Conservation (phyloP, 1,139 yeast genomes). For the Fermentozyma sake region DNA sequence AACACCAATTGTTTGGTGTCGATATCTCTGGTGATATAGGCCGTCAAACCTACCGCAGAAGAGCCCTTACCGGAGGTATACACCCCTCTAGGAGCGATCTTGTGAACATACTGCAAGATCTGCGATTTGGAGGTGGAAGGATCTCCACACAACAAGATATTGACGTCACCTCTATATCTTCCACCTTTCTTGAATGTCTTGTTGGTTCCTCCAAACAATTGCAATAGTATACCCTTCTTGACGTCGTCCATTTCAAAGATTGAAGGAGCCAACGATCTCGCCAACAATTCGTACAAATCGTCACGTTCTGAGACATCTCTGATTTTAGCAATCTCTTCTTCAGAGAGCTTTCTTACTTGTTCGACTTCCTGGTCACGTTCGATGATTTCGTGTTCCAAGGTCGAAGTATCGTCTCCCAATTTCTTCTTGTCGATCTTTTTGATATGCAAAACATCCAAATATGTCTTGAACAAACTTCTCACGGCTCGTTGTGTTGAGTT, state of each 20-base stretch:
- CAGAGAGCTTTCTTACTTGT: constrained; percentile 65
- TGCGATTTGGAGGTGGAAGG: constrained; percentile 98
- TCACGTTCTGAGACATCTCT: constrained; percentile 58
- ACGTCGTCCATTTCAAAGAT: constrained; percentile 95
- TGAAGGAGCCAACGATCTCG: constrained; percentile 93
- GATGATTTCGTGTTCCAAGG: constrained; percentile 40
- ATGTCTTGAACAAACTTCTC: constrained; percentile 84
- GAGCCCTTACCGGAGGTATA: constrained; percentile 98
- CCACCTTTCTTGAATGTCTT: constrained; percentile 89
- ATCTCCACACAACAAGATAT: constrained; percentile 89
- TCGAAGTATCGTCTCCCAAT: constrained; percentile 74
- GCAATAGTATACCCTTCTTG: constrained; percentile 88
- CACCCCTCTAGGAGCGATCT: constrained; percentile 96
- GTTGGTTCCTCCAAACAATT: constrained; percentile 92
- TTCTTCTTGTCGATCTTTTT: constrained; percentile 81
- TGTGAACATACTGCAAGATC: constrained; percentile 87
- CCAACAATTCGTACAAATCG: constrained; percentile 82
- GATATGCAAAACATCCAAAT: constrained; percentile 89
- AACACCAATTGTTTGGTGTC: constrained; percentile 91
- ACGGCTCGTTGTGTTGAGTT: constrained; percentile 82
- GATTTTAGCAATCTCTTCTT: constrained; percentile 65
- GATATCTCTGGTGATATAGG: constrained; percentile 89
- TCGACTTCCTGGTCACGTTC: constrained; percentile 66
- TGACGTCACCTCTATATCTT: constrained; percentile 92
- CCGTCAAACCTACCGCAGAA: constrained; percentile 98